Base-by-base conservation (phyloP, 2,329 filamentous ascomycete species). In the Pyrenochaeta sp. region DNA sequence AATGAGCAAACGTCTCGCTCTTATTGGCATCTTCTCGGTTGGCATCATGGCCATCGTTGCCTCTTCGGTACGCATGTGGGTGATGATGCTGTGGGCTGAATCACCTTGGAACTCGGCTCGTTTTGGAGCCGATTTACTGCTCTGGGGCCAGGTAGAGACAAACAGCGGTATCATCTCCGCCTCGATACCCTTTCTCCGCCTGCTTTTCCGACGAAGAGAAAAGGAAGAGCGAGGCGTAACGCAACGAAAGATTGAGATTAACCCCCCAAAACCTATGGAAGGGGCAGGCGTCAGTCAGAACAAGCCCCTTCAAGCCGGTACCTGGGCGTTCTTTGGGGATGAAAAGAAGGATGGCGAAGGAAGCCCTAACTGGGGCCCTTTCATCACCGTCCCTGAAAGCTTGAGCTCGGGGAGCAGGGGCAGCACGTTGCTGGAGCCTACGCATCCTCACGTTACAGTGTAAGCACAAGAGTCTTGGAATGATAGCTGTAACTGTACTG, bases 81-180 rank as follows among this genome's bases (percentile, higher is more conserved):
- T 75, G 19, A 72, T 77, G 69, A 65, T 67, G 28, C 61, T 77
- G 3, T 78, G 75, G 75, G 62, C 72, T 0, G 37, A 77, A 69
- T 64, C 68, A 53, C 59, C 77, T 73, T 47, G 77, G 77, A 72
- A 77, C 74, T 54, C 52, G 9, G 57, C 80, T 64, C 32, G 65
- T 45, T 67, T 80, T 74, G 75, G 75, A 22, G 49, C 67, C 1
- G 72, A 74, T 27, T 59, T 78, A 2, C 65, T 78, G 3, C 62
- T 83, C n/a, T 83, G 80, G 81, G 79, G 79, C 58, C 78, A 79
- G 58, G 76, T 83, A 27, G 81, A 84, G 61, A 77, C 81, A 7
- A 81, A 81, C 64, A 72, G 79, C 28, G 81, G 80, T 15, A 82
- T 83, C 54, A 75, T 82, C 6, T 80, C 79, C 1, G 79, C 81